Base-by-base conservation (phyloP, 768 basidiomycete genomes). In the Suillus lakei region DNA sequence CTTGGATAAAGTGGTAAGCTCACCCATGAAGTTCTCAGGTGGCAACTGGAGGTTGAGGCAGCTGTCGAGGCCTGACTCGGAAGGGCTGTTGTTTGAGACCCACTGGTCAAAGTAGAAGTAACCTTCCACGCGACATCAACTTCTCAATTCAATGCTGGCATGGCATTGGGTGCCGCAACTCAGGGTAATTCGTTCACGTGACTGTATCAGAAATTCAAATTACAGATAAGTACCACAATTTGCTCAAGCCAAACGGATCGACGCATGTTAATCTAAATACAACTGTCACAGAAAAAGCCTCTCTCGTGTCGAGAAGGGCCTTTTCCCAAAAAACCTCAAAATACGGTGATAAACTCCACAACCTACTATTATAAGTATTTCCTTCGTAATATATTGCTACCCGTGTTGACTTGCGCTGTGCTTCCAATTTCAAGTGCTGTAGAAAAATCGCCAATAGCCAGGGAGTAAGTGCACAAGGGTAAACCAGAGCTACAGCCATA, bases 391-490 rank as follows among this genome's bases (percentile, higher is more conserved):
- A 43, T 9, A 21, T 43, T n/a, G 44, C n/a, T n/a, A 46, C n/a
- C 44, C 4, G 21, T n/a, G 43, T 44, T 4, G 9, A 44, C 43
- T 44, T n/a, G 43, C 43, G 23, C 46, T 23, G 12, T 23, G 18
- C n/a, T 21, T 34, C 21, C 21, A 34, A 34, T 23, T 23, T 56
- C 36, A 56, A 56, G 15, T 26, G 23, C 55, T 36, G 39, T 64
- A 58, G 41, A 62, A 60, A 64, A 60, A 64, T 26, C 59, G 23
- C 63, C 63, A 64, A 61, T 64, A 64, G 39, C 63, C 63, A 21
- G 63, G 63, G n/a, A 64, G 63, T 41, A 64, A 32, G 32, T 64
- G 63, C 5, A 30, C 58, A n/a, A 64, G n/a, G 15, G 39, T 26
- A 28, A 64, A 60, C 63, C 63, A 64, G 9, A 64, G 53, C 63